Conservation (phyloP, 495 filamentous ascomycete genomes). For the Eremomyces bilateralis region DNA sequence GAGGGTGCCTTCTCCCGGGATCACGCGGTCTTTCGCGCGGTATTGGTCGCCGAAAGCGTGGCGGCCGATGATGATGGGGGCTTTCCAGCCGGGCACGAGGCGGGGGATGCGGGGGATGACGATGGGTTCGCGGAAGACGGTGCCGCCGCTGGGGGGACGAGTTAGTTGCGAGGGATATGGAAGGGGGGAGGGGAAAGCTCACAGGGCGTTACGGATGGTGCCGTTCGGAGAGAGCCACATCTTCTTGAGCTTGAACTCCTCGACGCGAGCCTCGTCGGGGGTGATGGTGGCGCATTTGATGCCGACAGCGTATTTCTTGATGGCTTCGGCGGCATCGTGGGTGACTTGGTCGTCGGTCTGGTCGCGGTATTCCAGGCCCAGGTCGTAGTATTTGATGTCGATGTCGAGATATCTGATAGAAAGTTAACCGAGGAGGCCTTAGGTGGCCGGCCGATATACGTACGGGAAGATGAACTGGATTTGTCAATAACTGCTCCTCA, state of each 20-base stretch:
- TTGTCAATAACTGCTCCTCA: no score
- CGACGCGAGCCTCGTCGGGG: constrained; percentile 82
- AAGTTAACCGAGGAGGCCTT: constrained; percentile 8
- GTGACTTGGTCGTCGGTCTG: constrained; percentile 93
- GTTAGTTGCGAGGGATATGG: constrained; percentile 2
- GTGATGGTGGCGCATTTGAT: constrained; percentile 99
- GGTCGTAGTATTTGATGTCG: constrained; percentile 97
- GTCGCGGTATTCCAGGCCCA: constrained; percentile 87
- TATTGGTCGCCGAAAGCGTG: constrained; percentile 99
- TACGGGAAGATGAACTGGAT: constrained; percentile 68
- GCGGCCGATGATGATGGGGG: constrained; percentile 94
- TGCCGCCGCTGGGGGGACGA: constrained; percentile 42
- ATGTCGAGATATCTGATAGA: constrained; percentile 60
- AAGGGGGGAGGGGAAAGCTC: constrained; percentile 9
- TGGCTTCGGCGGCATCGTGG: constrained; percentile 80
- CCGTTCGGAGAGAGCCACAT: constrained; percentile 99
- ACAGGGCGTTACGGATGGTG: constrained; percentile 85
- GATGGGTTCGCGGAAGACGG: constrained; percentile 96
- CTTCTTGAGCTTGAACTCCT: constrained; percentile 97
- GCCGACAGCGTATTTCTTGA: constrained; percentile 95
- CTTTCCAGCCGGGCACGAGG: constrained; percentile 89
- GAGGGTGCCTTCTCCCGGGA: constrained; percentile 61
- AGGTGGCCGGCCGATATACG: constrained; percentile 13
- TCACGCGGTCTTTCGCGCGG: constrained; percentile 75
- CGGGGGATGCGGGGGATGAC: constrained; percentile 82